Percentiles rank a stretch among this genome's conserved stretches.
These are phyloP conservation scores for Alnus glutinosa DNA, from an alignment of 306 rosid genomes.

Conservation along the genomic window DNA sequence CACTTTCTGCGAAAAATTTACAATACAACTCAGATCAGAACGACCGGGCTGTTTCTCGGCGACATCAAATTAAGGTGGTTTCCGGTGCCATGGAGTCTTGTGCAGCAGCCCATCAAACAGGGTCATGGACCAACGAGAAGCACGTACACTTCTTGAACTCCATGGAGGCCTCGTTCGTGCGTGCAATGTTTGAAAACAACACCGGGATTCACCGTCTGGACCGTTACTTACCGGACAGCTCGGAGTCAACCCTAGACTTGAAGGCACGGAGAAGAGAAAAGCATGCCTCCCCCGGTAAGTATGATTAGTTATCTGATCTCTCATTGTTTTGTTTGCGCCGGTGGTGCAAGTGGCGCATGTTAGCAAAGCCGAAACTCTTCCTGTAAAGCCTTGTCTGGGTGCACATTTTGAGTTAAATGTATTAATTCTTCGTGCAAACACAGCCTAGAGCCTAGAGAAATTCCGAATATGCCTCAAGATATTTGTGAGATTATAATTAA, in stretches of 20 bases:
- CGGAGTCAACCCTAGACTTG: slow-evolving; percentile 72
- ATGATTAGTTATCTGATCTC: neutral
- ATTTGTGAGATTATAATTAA: slow-evolving; percentile 22
- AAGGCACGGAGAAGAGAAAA: slow-evolving; percentile 30
- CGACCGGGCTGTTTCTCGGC: neutral
- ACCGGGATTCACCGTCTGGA: slow-evolving; percentile 43
- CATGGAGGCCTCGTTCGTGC: slow-evolving; percentile 85
- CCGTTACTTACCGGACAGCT: slow-evolving; percentile 58
- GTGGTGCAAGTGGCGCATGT: neutral
- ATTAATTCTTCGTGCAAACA: slow-evolving; percentile 13
- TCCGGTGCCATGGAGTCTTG: slow-evolving; percentile 14
- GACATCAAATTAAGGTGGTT: neutral
- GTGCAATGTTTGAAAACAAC: slow-evolving; percentile 51
- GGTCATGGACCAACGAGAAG: slow-evolving; percentile 81
- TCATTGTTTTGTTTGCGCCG: neutral
- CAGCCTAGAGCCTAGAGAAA: neutral
- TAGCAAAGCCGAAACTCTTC: neutral
- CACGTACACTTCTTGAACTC: slow-evolving; percentile 62
- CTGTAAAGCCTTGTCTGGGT: slow-evolving; percentile 10
- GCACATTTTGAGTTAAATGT: slow-evolving; percentile 11
- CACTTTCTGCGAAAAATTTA: neutral
- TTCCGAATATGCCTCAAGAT: slow-evolving; percentile 40
- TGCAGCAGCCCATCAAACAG: slow-evolving; percentile 10
- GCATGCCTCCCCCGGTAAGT: slow-evolving; percentile 46
- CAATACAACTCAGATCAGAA: neutral